phyloP scores from a whole-genome alignment of 2,329 filamentous ascomycete genomes.

The Juglanconis juglandina region DNA sequence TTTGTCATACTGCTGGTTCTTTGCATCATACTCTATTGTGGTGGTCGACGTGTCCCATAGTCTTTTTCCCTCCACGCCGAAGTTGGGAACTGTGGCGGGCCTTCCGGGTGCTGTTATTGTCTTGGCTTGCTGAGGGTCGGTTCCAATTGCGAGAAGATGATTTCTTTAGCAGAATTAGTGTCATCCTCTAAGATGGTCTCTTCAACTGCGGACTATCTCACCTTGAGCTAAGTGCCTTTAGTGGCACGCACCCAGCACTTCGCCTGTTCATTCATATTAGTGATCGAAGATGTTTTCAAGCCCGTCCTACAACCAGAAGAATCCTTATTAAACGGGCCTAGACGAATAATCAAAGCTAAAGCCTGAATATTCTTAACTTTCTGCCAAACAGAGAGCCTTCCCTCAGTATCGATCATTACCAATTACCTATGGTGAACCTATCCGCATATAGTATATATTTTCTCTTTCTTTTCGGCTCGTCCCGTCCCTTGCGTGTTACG shows the following conservation, averaged over 20 bases:
- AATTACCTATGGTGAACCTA: too few relatives aligned
- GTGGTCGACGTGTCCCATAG: constrained; percentile 38
- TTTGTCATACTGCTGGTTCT: constrained; percentile 28
- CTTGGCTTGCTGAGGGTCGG: not conserved
- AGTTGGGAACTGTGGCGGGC: constrained; percentile 11
- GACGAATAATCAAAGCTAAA: too few relatives aligned
- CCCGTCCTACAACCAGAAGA: too few relatives aligned
- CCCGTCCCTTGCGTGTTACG: too few relatives aligned
- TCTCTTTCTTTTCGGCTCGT: too few relatives aligned
- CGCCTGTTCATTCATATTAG: not conserved
- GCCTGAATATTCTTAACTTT: too few relatives aligned
- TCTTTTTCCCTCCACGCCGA: constrained; percentile 33
- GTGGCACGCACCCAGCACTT: not conserved
- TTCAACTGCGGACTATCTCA: not conserved
- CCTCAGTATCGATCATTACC: too few relatives aligned
- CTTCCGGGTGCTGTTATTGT: not conserved
- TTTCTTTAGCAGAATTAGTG: too few relatives aligned
- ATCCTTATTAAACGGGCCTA: too few relatives aligned
- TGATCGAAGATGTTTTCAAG: not conserved
- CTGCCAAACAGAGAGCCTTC: too few relatives aligned
- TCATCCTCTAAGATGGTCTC: too few relatives aligned
- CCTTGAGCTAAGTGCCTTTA: not conserved
- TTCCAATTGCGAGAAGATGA: not conserved
- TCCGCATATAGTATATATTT: too few relatives aligned
- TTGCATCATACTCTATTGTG: constrained; percentile 31